phyloP scores from a whole-genome alignment of 306 rosid species.

The Citrullus colocynthis region DNA sequence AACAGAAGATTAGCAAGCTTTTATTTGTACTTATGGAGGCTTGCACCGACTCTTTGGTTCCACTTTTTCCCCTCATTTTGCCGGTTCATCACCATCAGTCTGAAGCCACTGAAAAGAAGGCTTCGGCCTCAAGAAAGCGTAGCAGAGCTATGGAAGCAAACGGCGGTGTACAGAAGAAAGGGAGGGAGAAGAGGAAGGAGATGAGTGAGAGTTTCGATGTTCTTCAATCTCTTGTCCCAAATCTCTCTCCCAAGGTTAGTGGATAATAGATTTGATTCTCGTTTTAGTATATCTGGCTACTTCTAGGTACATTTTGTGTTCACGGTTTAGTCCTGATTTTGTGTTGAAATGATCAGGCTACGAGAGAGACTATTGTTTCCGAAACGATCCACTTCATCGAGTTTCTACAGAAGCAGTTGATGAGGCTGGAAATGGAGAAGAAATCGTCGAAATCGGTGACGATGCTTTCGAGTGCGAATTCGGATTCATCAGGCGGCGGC shows the following conservation, averaged over 20 bases:
- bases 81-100: neutral
- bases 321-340: neutral
- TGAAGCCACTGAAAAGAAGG: neutral
- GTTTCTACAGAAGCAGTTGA: constrained; percentile 11
- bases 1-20: neutral
- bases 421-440: constrained; percentile 9
- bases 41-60: neutral
- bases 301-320: neutral
- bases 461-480: neutral
- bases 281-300: neutral
- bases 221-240: constrained; percentile 18
- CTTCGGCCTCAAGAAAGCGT: constrained; percentile 1
- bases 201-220: constrained; percentile 11
- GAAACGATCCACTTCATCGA: constrained; percentile 10
- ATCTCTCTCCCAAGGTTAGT: constrained; percentile 14
- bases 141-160: neutral
- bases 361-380: constrained; percentile 13
- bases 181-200: constrained; percentile 6
- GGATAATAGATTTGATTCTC: neutral
- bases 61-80: neutral
- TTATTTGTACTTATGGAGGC: neutral
- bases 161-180: constrained; percentile 1
- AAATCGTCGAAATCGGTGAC: constrained; percentile 5
- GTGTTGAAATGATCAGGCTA: neutral
- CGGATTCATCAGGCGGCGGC: neutral